These are phyloP conservation scores for Vigna nakashimae DNA, from an alignment of 306 rosid genomes.

Conservation along the genomic window DNA sequence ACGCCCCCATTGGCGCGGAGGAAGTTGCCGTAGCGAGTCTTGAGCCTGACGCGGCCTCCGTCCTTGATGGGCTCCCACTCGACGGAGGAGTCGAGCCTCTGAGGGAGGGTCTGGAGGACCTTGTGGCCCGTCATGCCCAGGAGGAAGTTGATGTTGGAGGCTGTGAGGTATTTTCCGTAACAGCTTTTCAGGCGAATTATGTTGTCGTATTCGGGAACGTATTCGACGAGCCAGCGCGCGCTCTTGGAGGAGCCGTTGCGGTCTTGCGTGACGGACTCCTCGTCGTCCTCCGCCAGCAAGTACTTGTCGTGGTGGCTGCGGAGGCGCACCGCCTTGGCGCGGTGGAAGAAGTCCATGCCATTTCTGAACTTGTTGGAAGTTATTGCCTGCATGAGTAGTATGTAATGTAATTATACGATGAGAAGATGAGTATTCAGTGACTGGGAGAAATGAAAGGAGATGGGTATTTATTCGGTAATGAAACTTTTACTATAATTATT, in stretches of 20 bases:
- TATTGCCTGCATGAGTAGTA: constrained; percentile 39
- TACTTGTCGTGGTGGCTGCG: constrained; percentile 81
- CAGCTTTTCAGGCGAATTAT: constrained; percentile 84
- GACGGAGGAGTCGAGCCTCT: constrained; percentile 68
- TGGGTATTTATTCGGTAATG: not conserved
- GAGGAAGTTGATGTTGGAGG: constrained; percentile 66
- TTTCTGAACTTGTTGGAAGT: constrained; percentile 53
- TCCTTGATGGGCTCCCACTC: constrained; percentile 92
- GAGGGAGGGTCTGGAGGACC: constrained; percentile 70
- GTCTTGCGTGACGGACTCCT: constrained; percentile 77
- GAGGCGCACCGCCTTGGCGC: constrained; percentile 86
- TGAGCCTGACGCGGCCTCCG: constrained; percentile 65
- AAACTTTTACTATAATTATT: too few relatives aligned
- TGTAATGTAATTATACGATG: too few relatives aligned
- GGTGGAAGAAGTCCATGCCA: constrained; percentile 73
- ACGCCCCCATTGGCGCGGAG: constrained; percentile 84
- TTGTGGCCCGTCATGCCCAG: constrained; percentile 92
- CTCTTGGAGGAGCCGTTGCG: constrained; percentile 71
- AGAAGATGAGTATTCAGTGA: not conserved
- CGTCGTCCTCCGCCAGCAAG: constrained; percentile 80
- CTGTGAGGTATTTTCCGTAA: constrained; percentile 83
- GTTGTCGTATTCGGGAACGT: constrained; percentile 55
- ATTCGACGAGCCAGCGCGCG: constrained; percentile 76
- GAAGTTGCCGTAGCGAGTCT: constrained; percentile 80
- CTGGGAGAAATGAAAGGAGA: not conserved